Evolutionary conservation across 164 flowering plant species (phyloP), one percentile per base, ranked within the genome.

Genomic region (Aristolochia fimbriata): DNA sequence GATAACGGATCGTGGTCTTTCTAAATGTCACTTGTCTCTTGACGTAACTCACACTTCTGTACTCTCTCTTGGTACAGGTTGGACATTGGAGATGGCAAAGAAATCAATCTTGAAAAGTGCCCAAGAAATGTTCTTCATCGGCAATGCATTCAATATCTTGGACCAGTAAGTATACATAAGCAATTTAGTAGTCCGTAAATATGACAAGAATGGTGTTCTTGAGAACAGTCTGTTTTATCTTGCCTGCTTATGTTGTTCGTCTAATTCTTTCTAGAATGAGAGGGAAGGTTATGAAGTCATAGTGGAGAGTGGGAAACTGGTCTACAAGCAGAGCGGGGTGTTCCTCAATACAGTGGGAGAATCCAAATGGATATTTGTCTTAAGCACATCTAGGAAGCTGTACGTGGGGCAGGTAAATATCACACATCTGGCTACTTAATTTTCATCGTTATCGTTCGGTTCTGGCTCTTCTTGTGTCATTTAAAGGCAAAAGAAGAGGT

Each of bases 31-130:
- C 4, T 37, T 7, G 43, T 37, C 43, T 37, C 4, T 37, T 7
- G 43, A 15, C 10, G 47, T 43, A 9, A 21, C 61, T 41, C 45
- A 47, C 54, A 13, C 48, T 25, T 56, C 41, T 20, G 6, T 19
- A 37, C 15, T 61, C 16, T 30, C 23, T 25, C 20, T 24, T 51
- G 23, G 57, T 63, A 48, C 63, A 87, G 94, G 94, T 66, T 87
- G 80, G 94, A 87, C 65, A 55, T 83, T 11, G 94, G 94, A 43
- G 83, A 84, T 61, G 95, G 91, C 1, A 87, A 79, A 71, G 88
- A 84, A 67, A 65, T 78, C 33, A 79, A 74, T 51, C 75, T 83
- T 12, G 75, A 71, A 15, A 70, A 51, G 12, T 87, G 95, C 51
- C 66, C 83, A 0, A 78, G 87, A 59, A 63, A 20, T 23, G 62